Base-by-base conservation (phyloP, 345 rosid genomes). In the Euphorbia lathyris region DNA sequence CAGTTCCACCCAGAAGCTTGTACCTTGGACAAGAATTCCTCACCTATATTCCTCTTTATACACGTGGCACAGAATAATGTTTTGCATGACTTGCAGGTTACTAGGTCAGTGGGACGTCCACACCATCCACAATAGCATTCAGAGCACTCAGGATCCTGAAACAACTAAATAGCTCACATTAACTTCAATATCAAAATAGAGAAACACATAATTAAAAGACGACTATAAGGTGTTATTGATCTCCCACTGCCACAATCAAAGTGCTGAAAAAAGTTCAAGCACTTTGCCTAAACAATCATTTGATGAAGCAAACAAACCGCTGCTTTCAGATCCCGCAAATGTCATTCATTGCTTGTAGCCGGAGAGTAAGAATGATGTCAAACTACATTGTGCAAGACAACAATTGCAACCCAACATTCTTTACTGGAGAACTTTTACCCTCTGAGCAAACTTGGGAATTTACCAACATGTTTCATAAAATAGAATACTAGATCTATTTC, bases 111-210 rank as follows among this genome's bases (percentile, higher is more conserved):
- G 70, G 74, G 74, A 69, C 63, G 84, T 58, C 97, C 99, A 66
- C 99, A 95, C 98, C 99, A 95, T 65, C 87, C 88, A 83, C 99
- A 95, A 72, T 85, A 86, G 74, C 88, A 77, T 76, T 83, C 98
- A 23, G 72, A 76, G 77, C 91, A 83, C 63, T 86, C 87, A 59
- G 80, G 63, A 75, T 85, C 90, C 98, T 95, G 86, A 79, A 70
- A 70, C 53, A 71, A 80, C 61, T 67, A 52, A 69, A 57, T 63
- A 57, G 52, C 67, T 68, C 27, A 75, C 63, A 60, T 58, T 30
- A 63, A 61, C 64, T 70, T 47, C 20, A 61, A 67, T 55, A 61
- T 67, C 51, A 16, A 58, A 66, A 65, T 53, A 34, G 9, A 51
- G 10, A 62, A n/a, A n/a, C 30, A 2, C 14, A 19, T 1, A 19